Conservation (phyloP, 1,284 basidiomycete species). For the Ceratobasidium sp. region DNA sequence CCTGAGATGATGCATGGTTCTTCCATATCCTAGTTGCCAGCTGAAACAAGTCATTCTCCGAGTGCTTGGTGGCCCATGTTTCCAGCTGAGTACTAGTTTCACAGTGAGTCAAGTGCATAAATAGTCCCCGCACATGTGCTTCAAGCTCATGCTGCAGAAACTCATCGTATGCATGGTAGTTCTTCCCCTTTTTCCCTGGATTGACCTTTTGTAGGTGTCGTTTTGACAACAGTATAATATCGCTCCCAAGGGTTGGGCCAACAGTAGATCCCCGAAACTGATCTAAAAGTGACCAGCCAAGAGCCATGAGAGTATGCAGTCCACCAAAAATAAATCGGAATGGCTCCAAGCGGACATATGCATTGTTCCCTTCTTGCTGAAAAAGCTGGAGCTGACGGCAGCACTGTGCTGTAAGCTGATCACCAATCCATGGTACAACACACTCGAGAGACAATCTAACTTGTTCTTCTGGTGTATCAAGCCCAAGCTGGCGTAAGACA, state of each 20-base stretch:
- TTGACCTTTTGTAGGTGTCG: background rate
- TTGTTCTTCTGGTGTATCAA: background rate
- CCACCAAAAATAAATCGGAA: background rate
- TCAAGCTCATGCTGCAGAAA: background rate
- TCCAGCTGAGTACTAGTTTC: too few species aligned
- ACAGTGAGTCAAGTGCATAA: background rate
- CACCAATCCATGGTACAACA: background rate
- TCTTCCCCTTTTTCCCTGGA: background rate
- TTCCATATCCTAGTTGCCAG: background rate
- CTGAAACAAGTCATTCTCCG: too few species aligned
- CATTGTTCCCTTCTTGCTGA: background rate
- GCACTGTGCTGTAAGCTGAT: background rate
- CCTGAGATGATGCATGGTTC: background rate
- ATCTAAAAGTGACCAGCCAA: background rate
- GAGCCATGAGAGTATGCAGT: background rate
- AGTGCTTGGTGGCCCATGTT: background rate
- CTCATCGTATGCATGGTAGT: background rate
- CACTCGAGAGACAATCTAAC: background rate
- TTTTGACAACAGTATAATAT: background rate
- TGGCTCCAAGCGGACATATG: background rate
- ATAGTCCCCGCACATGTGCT: constrained; percentile 1
- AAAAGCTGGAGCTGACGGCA: background rate
- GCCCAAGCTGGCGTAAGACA: background rate
- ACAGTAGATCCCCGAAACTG: background rate
- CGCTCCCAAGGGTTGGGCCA: background rate